Conservation (phyloP, 2,329 filamentous ascomycete species). For the Fusarium neocosmosporiellum region DNA sequence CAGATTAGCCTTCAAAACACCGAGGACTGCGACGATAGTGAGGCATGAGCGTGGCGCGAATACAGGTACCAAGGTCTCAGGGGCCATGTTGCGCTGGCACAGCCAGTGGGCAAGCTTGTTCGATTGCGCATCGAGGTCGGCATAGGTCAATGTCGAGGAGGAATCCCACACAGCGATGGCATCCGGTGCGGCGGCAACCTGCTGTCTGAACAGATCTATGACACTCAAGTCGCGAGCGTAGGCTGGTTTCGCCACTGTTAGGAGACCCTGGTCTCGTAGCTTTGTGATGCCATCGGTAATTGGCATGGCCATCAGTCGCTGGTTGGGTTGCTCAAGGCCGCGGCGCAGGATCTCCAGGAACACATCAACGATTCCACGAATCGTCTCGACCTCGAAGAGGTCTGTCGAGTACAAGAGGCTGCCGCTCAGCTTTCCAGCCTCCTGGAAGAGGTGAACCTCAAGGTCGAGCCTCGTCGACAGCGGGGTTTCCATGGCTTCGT, state of each 20-base stretch:
- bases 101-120: slow-evolving; percentile 34
- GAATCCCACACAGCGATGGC: slow-evolving; percentile 33
- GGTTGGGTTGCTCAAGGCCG: slow-evolving; percentile 23
- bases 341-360: slow-evolving; percentile 29
- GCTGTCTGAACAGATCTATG: slow-evolving; percentile 34
- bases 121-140: slow-evolving; percentile 33
- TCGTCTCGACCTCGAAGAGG: slow-evolving; percentile 32
- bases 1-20: slow-evolving; percentile 40
- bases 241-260: neutral
- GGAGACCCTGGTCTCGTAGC: neutral
- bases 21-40: slow-evolving; percentile 37
- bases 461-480: slow-evolving; percentile 36
- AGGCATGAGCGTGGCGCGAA: slow-evolving; percentile 36
- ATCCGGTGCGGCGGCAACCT: slow-evolving; percentile 21
- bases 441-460: slow-evolving; percentile 42
- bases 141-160: slow-evolving; percentile 30
- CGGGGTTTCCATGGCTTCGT: slow-evolving; percentile 3
- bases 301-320: neutral
- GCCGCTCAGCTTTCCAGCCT: slow-evolving; percentile 16
- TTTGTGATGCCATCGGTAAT: neutral
- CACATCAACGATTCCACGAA: slow-evolving; percentile 27
- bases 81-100: neutral
- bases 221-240: slow-evolving; percentile 31
- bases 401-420: slow-evolving; percentile 34
- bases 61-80: neutral